A percentile compares a stretch with the other conserved stretches of the same genome.
Evolutionary conservation across 306 rosid species (phyloP).

Genomic region (Casuarina equisetifolia): DNA sequence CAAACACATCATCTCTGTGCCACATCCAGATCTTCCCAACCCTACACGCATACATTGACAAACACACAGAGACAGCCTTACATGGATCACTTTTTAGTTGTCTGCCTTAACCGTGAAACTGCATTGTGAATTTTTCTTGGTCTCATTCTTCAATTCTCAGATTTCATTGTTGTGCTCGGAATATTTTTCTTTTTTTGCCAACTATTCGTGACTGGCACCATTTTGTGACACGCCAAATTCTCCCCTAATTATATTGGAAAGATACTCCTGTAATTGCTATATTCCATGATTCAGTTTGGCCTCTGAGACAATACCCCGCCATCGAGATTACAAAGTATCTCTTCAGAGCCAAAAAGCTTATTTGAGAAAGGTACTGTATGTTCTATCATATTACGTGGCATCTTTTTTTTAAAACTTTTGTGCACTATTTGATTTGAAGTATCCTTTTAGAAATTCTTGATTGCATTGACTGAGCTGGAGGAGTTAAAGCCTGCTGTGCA

Average conservation of each 20-base stretch:
- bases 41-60: neutral
- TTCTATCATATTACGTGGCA: conserved; percentile 4
- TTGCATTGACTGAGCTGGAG: conserved; percentile 79
- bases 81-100: neutral
- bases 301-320: conserved; percentile 84
- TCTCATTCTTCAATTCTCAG: neutral
- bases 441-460: conserved; percentile 55
- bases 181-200: neutral
- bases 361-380: conserved; percentile 59
- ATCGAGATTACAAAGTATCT: conserved; percentile 63
- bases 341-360: conserved; percentile 53
- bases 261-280: neutral
- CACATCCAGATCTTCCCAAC: neutral
- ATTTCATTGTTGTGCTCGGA: neutral
- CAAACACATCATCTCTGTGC: no score
- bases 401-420: neutral
- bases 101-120: neutral
- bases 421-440: conserved; percentile 27
- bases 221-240: neutral
- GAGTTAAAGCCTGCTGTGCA: conserved; percentile 77
- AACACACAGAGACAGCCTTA: neutral
- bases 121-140: neutral
- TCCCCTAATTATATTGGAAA: neutral
- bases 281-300: conserved; percentile 63
- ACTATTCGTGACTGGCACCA: neutral